These are phyloP conservation scores for Powellomyces hirtus DNA, from an alignment of 192 early-diverging fungal genomes.

Conservation along the genomic window DNA sequence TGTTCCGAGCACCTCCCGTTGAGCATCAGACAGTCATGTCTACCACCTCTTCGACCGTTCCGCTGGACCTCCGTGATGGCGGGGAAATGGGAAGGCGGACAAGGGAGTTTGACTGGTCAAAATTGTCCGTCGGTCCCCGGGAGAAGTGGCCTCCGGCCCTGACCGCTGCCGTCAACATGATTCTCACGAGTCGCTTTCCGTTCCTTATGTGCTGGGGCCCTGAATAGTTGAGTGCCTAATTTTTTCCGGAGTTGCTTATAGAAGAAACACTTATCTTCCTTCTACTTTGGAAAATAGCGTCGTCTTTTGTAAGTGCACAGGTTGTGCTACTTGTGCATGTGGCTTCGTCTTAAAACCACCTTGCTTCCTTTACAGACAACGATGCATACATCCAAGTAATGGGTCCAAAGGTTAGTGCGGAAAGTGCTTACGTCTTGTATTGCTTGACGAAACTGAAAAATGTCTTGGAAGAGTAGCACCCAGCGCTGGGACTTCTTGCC, in stretches of 20 bases:
- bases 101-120: conserved; percentile 10
- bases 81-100: conserved; percentile 7
- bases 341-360: background rate
- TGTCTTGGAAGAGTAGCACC: too few relatives aligned
- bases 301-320: background rate
- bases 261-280: background rate
- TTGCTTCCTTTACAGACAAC: background rate
- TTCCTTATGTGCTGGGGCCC: conserved; percentile 10
- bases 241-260: background rate
- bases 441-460: too few relatives aligned
- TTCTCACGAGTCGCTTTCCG: background rate
- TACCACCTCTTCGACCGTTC: too few relatives aligned
- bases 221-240: background rate
- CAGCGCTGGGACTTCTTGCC: too few relatives aligned
- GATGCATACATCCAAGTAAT: background rate
- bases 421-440: too few relatives aligned
- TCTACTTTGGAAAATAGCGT: background rate
- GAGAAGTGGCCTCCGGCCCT: conserved; percentile 8
- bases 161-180: conserved; percentile 1
- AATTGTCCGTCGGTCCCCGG: background rate
- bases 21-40: too few relatives aligned
- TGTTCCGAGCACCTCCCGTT: too few relatives aligned
- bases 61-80: too few relatives aligned
- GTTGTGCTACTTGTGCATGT: too few relatives aligned
- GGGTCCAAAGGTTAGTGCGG: too few relatives aligned